Evolutionary conservation across 2,329 filamentous ascomycete species (phyloP), one percentile per base, ranked within the genome.

Genomic region (Fusarium cicatricum): DNA sequence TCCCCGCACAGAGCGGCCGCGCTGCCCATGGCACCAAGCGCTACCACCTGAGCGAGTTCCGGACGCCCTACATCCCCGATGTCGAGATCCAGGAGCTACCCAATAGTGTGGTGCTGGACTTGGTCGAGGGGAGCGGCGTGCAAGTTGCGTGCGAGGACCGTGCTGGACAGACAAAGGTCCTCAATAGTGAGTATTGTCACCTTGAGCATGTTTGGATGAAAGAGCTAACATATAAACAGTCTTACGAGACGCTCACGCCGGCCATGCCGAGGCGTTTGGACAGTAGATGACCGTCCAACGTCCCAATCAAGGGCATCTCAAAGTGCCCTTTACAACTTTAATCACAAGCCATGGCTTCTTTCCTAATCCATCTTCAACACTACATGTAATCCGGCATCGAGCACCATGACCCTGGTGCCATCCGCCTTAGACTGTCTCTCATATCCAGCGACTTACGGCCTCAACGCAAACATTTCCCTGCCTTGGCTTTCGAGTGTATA

Each of bases 31-130:
- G 78, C 19, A 75, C 88, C 51, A 93, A 93, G 77, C 87, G 89
- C 56, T 98, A 92, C 73, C 91, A 96, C 71, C 82, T 99, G 52
- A 88, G 85, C 64, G 92, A 97, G 58, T 96, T 98, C 79, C 85
- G 85, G 62, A 76, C 80, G 34, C 93, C 93, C 1, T 91, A 89
- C 66, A 82, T 90, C 14, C 95, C 95, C 1, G 94, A 98, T 72
- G 88, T 96, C 55, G 95, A 98, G 71, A 82, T 91, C 64, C 90
- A 97, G 76, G 95, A 99, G 77, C 81, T 99, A 46, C 92, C 94
- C 3, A 91, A 97, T 77, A 97, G 92, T 69, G 84, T 88, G 4
- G 80, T 85, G 8, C 74, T 88, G 39, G 83, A 87, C 64, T 82
- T 89, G 58, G 65, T 86, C 15, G 84, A 85, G 44, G 84, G 85